Evolutionary conservation across 345 rosid genomes (phyloP).

Genomic region (Acer campestre): DNA sequence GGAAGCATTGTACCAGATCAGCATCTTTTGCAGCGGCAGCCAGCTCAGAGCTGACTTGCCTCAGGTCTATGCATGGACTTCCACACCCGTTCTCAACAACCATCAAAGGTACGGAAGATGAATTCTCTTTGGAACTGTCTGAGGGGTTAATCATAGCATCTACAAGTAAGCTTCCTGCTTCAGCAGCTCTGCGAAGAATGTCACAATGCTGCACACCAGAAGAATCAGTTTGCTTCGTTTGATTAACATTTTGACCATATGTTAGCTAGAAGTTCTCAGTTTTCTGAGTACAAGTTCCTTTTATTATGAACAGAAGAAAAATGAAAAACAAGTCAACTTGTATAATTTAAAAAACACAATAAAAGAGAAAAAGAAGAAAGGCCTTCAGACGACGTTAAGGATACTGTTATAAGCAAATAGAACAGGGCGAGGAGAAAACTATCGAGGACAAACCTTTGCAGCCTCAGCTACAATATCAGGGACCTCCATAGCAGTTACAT

Average conservation of each 20-base stretch:
- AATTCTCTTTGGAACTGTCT: conserved; percentile 63
- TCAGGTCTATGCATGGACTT: conserved; percentile 94
- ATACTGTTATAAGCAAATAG: background rate
- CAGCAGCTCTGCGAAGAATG: conserved; percentile 94
- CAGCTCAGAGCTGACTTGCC: conserved; percentile 99
- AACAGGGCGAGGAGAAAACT: background rate
- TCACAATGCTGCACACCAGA: conserved; percentile 74
- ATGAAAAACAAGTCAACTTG: background rate
- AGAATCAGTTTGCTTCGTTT: conserved; percentile 20
- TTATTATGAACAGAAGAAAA: background rate
- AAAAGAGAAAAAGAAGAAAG: background rate
- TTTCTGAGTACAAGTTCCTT: background rate
- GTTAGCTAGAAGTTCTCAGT: background rate
- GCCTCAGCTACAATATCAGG: conserved; percentile 97
- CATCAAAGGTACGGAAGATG: conserved; percentile 84
- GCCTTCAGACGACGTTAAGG: background rate
- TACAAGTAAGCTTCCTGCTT: conserved; percentile 90
- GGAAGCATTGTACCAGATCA: conserved; percentile 69
- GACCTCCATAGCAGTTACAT: conserved; percentile 96
- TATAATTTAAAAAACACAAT: background rate
- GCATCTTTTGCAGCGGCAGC: conserved; percentile 94
- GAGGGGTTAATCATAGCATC: conserved; percentile 78
- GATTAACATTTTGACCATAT: background rate
- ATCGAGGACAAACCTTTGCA: conserved; percentile 68
- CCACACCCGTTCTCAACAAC: conserved; percentile 99